Evolutionary conservation across 345 rosid species (phyloP), one percentile per base, ranked within the genome.

Genomic region (Citrus glauca): DNA sequence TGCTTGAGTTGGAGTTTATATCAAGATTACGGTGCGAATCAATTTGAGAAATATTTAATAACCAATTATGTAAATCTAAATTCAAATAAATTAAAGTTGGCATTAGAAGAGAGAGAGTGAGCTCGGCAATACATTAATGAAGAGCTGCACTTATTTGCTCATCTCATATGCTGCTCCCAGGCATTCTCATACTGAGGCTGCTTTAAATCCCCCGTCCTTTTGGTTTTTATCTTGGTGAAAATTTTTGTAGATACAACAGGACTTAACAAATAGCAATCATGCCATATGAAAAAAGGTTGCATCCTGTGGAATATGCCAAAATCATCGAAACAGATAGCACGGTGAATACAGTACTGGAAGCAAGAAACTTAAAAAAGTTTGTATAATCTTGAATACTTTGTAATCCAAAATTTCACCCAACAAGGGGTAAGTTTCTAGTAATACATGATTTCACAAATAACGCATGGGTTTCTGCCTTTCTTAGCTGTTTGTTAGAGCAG

Each of bases 331-430:
- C 9, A 19, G 9, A 30, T 2, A 6, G n/a, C 67, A 30, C 6
- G 6, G 38, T 28, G 38, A 30, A 32, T 5, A 65, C 3, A 9
- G 48, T 8, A 35, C n/a, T 72, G 11, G 20, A 72, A 32, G 33
- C 20, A 61, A 61, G 55, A 73, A 74, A 62, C 62, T 45, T 45
- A 13, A 16, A 61, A 50, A 14, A 10, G 32, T 2, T 1, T 22
- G 61, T 71, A 74, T 74, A 69, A 74, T 33, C 71, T 79, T 27
- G 27, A 73, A 25, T 59, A 20, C 17, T 40, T 59, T 19, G 56
- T 35, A 25, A 68, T 69, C 60, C 88, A 83, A 83, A 86, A 86
- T 81, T 83, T 72, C 68, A 71, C 85, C 86, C 80, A 4, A 3
- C 56, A 19, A 30, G 38, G 71, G 82, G 30, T 7, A 24, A 40